Base-by-base conservation (phyloP, 2,329 filamentous ascomycete species). In the Sclerotinia trifoliorum region DNA sequence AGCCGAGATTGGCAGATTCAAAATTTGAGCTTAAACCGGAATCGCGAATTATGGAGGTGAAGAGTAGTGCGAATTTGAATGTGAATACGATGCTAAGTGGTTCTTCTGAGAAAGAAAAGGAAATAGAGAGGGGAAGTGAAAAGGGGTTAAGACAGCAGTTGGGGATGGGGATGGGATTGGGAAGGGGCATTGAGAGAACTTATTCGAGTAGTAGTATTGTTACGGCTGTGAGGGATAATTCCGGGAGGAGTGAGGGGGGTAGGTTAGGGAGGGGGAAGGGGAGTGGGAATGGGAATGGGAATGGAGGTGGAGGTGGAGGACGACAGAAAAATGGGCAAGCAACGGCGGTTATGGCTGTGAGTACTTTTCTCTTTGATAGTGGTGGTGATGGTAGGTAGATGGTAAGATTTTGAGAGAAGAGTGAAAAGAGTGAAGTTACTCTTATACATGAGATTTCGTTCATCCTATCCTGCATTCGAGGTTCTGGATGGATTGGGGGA, bases 151-250 rank as follows among this genome's bases (percentile, higher is more conserved):
- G 48, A 26, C 48, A 54, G 17, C 65, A 67, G 21, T 26, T 62
- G 39, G 39, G 26, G 5, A n/a, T 55, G 35, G 39, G 21, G 0
- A n/a, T 26, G 48, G 32, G 49, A 1, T 2, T 24, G 44, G n/a
- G 35, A 7, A 46, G n/a, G 26, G 19, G 24, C 4, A 29, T 72
- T 10, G 70, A 62, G 35, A 68, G 75, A 42, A 70, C 67, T 10
- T 68, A 72, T 49, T 76, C 75, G 7, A 69, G 54, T 10, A 74
- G 73, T 51, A 75, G 74, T 52, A 60, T 72, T 13, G 58, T 77
- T 5, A 76, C 75, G 2, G 74, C 72, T 15, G 60, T 76, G 13
- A 68, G 72, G 39, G 69, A 72, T 48, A 73, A 73, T 62, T 75
- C 73, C n/a, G 67, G 70, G 15, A 24, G 39, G 13, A 67, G 65